Base-by-base conservation (phyloP, 2,329 filamentous ascomycete species). In the Penicillium olsonii region DNA sequence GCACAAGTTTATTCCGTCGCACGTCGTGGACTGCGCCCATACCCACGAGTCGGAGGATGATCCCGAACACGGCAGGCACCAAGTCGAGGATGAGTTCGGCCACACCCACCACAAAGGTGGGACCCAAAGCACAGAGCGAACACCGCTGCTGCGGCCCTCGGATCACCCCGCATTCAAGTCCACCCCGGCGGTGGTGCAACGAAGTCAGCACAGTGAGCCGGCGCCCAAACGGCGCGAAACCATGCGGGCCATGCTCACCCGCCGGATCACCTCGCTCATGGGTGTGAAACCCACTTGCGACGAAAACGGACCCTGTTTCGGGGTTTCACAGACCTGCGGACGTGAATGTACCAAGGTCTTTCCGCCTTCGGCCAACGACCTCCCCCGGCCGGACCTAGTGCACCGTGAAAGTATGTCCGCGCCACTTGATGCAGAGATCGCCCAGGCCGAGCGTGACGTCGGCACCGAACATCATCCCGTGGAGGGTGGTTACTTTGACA, bases 261-360 rank as follows among this genome's bases (percentile, higher is more conserved):
- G 68, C 18, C 71, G 68, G 22, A 67, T 84, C 18, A 76, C 74
- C 7, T 72, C 76, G 34, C 65, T 84, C 7, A 73, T 84, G 9
- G 71, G 71, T 9, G 71, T 73, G 22, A 80, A 80, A 52, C 64
- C 75, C 1, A 63, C 71, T 3, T 85, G 83, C 56, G 80, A 84
- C 53, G 76, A 81, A 45, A 70, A 78, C 44, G 83, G 81, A 0
- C 79, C 81, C 15, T 87, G 84, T 55, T 82, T 80, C 57, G 84
- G 84, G 0, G 80, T 81, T 56, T 82, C 81, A 3, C 80, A 85
- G 56, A 77, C 81, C 1, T 86, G 83, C 59, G 82, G 83, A 1
- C 72, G 74, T 19, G 81, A 85, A 52, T 85, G 83, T 64, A 80
- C 82, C 58, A 83, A 80, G 63, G 64, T 70, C 4, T 60, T 69